Evolutionary conservation across 1,284 basidiomycete species (phyloP).

Genomic region (Bondarzewia mesenterica): DNA sequence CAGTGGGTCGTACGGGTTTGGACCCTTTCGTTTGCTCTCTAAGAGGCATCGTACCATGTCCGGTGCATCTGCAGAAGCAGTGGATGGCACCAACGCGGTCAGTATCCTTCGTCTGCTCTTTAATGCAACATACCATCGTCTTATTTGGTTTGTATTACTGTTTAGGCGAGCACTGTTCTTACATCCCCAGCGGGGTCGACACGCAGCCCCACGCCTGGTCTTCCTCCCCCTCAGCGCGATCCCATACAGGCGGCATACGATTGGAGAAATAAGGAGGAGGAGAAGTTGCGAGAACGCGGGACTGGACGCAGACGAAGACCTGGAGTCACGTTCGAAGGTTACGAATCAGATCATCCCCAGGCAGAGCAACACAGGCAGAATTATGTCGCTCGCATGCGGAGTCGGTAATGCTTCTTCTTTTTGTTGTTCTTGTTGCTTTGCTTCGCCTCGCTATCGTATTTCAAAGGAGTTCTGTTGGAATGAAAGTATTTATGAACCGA

Average conservation of each 20-base stretch:
- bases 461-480: too few species aligned
- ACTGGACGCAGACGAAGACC: slow-evolving; percentile 46
- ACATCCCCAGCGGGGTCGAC: slow-evolving; percentile 69
- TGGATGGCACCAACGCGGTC: slow-evolving; percentile 56
- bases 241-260: slow-evolving; percentile 52
- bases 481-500: too few species aligned
- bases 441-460: neutral
- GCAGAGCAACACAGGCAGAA: slow-evolving; percentile 10
- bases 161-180: slow-evolving; percentile 57
- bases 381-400: slow-evolving; percentile 8
- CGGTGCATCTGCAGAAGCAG: slow-evolving; percentile 65
- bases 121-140: too few species aligned
- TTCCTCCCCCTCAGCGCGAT: slow-evolving; percentile 54
- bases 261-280: slow-evolving; percentile 52
- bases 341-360: slow-evolving; percentile 36
- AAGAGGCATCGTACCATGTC: slow-evolving; percentile 61
- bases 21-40: slow-evolving; percentile 53
- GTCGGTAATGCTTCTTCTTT: neutral
- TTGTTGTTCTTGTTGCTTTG: neutral
- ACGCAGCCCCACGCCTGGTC: slow-evolving; percentile 44
- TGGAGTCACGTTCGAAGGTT: slow-evolving; percentile 61
- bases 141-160: neutral
- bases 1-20: slow-evolving; percentile 37
- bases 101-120: slow-evolving; percentile 21
- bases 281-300: slow-evolving; percentile 29